Evolutionary conservation across 2,329 filamentous ascomycete genomes (phyloP).

Genomic region (Xenosphaeropsis pyriputrescens): DNA sequence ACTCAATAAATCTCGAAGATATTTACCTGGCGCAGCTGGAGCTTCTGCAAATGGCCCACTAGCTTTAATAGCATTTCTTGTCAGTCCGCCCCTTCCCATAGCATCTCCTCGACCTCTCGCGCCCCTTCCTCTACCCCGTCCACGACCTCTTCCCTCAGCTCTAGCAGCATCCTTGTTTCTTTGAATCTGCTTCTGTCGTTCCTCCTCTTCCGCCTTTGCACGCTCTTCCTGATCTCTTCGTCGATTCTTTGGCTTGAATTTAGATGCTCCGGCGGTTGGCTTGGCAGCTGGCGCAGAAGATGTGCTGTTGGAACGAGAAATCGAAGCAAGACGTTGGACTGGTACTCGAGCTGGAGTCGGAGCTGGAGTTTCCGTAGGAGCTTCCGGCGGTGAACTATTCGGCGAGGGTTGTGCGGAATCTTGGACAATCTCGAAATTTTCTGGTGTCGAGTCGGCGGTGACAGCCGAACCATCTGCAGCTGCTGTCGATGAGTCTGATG

Average conservation of each 20-base stretch:
- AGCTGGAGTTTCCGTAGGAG: conserved; percentile 15
- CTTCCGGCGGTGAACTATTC: conserved; percentile 13
- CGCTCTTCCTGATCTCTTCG: conserved; percentile 12
- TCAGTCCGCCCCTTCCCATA: conserved; percentile 12
- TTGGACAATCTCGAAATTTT: too few species aligned
- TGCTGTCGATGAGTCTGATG: too few species aligned
- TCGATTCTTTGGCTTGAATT: conserved; percentile 18
- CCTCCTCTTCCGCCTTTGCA: conserved; percentile 9
- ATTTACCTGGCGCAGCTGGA: conserved; percentile 11
- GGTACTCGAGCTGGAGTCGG: conserved; percentile 11
- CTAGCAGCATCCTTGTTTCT: conserved; percentile 5
- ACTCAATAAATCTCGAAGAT: not conserved
- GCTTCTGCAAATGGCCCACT: conserved; percentile 10
- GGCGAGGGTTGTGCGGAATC: conserved; percentile 7
- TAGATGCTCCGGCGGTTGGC: conserved; percentile 3
- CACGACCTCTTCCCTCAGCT: conserved; percentile 4
- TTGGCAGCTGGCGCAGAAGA: not conserved
- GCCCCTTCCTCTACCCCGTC: conserved; percentile 1
- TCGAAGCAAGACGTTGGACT: not conserved
- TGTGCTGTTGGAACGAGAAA: not conserved
- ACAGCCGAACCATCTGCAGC: too few species aligned
- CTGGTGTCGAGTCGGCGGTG: too few species aligned
- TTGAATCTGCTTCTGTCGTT: conserved; percentile 2
- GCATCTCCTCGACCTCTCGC: conserved; percentile 15
- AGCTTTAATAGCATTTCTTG: conserved; percentile 1